Percentiles rank a stretch among this genome's conserved stretches.
Evolutionary conservation across 306 rosid species (phyloP).

Genomic region (Astragalus membranaceus): DNA sequence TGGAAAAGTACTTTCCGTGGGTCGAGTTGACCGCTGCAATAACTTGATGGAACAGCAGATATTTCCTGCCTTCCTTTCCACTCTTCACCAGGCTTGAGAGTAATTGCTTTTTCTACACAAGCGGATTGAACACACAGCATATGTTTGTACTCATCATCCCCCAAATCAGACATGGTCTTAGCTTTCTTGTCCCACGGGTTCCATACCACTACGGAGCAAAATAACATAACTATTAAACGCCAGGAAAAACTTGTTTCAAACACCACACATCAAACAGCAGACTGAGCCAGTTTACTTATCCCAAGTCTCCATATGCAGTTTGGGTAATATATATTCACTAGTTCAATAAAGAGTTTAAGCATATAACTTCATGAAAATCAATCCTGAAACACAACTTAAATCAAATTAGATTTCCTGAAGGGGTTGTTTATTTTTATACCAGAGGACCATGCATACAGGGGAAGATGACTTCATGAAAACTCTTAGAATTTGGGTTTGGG

Average conservation of each 20-base stretch:
- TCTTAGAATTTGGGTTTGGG: too few relatives aligned
- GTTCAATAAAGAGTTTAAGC: not conserved
- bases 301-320: not conserved
- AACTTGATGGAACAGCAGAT: slow-evolving; percentile 66
- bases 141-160: slow-evolving; percentile 54
- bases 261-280: not conserved
- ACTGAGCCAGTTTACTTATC: not conserved
- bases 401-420: not conserved
- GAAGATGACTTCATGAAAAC: too few relatives aligned
- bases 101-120: slow-evolving; percentile 51
- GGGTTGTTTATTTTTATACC: not conserved
- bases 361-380: not conserved
- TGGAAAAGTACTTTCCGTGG: slow-evolving; percentile 34
- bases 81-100: slow-evolving; percentile 80
- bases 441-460: not conserved
- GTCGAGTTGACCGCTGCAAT: slow-evolving; percentile 71
- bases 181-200: slow-evolving; percentile 87
- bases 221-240: not conserved
- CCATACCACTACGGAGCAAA: slow-evolving; percentile 55
- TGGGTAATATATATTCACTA: not conserved
- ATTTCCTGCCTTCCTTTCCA: slow-evolving; percentile 84
- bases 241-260: not conserved
- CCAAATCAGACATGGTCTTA: slow-evolving; percentile 59
- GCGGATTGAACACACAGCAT: slow-evolving; percentile 77
- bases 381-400: not conserved